Evolutionary conservation across 805 yeast species (phyloP).

Genomic region (Saturnispora bothae): DNA sequence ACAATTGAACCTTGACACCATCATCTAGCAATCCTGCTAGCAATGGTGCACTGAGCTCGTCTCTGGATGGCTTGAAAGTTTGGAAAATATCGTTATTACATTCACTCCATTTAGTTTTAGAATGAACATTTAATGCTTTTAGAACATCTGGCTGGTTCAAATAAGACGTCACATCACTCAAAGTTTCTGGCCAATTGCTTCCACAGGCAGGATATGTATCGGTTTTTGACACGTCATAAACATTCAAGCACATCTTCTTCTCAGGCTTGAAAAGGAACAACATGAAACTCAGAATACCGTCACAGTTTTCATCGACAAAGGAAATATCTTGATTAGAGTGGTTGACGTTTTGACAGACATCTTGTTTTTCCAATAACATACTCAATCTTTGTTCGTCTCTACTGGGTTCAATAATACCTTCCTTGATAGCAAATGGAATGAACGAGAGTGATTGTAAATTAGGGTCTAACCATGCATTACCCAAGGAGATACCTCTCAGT

Average conservation of each 20-base stretch:
- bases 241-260: constrained; percentile 52
- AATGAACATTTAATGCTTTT: constrained; percentile 38
- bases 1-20: constrained; percentile 51
- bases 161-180: constrained; percentile 39
- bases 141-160: constrained; percentile 37
- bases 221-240: constrained; percentile 65
- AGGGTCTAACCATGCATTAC: constrained; percentile 95
- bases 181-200: constrained; percentile 77
- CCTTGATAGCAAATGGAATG: constrained; percentile 55
- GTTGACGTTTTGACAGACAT: constrained; percentile 48
- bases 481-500: constrained; percentile 63
- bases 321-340: constrained; percentile 16
- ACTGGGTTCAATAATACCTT: constrained; percentile 39
- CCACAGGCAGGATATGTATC: constrained; percentile 86
- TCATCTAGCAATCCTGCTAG: constrained; percentile 55
- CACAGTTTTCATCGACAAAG: constrained; percentile 27
- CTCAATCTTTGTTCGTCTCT: constrained; percentile 22
- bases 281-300: constrained; percentile 31
- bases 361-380: constrained; percentile 38
- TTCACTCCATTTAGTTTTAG: constrained; percentile 57
- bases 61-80: constrained; percentile 36
- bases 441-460: constrained; percentile 72
- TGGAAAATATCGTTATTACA: constrained; percentile 55
- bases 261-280: constrained; percentile 18
- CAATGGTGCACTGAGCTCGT: constrained; percentile 47